These are phyloP conservation scores for Diaporthe vexans DNA, from an alignment of 2,329 filamentous ascomycete species.

Conservation along the genomic window DNA sequence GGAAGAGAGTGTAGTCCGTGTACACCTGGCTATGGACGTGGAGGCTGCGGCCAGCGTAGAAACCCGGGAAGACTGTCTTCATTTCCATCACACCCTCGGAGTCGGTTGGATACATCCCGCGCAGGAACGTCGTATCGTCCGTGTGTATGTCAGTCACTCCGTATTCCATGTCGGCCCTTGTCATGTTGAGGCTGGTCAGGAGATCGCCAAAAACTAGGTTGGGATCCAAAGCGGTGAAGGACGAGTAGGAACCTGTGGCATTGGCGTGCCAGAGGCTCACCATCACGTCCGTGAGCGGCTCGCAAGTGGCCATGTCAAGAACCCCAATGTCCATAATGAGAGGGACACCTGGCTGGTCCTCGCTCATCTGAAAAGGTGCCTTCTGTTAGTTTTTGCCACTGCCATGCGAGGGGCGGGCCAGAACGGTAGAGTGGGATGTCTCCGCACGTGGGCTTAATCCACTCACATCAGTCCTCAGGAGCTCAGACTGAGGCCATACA, in stretches of 20 bases:
- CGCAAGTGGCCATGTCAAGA: conserved; percentile 37
- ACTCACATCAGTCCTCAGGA: conserved; percentile 41
- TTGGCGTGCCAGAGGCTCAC: conserved; percentile 39
- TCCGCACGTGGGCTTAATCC: too few species aligned
- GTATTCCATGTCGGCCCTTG: conserved; percentile 34
- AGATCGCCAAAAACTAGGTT: conserved; percentile 50
- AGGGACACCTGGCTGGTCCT: conserved; percentile 34
- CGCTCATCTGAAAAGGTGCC: conserved; percentile 9
- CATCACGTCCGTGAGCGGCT: conserved; percentile 33
- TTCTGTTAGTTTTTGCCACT: neutral
- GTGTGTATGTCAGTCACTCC: conserved; percentile 47
- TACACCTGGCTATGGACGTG: conserved; percentile 47
- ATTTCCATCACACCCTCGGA: conserved; percentile 48
- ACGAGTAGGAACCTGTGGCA: conserved; percentile 48
- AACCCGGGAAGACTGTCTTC: conserved; percentile 46
- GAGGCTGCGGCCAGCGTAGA: conserved; percentile 46
- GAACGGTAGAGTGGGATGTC: too few species aligned
- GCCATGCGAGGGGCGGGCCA: too few species aligned
- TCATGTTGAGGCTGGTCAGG: conserved; percentile 49
- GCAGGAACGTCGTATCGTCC: conserved; percentile 49
- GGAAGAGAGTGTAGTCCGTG: conserved; percentile 43
- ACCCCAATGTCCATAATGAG: conserved; percentile 34
- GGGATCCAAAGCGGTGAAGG: conserved; percentile 48
- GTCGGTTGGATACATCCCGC: conserved; percentile 49
- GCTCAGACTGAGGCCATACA: conserved; percentile 35